Conservation (phyloP, 306 rosid genomes). For the Vigna hirtella region DNA sequence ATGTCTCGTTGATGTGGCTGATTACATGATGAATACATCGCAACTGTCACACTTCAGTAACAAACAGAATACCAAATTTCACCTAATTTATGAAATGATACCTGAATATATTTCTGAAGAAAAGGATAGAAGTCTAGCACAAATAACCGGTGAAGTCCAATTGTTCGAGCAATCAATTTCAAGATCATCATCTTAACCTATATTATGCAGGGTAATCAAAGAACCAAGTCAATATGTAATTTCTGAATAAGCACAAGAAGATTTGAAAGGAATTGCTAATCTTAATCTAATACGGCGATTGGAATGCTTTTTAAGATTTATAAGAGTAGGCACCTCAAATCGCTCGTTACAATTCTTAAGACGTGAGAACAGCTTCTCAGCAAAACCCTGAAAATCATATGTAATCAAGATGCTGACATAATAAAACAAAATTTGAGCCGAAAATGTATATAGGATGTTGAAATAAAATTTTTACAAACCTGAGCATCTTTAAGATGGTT, state of each 20-base stretch:
- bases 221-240: conserved; percentile 39
- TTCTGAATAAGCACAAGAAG: conserved; percentile 19
- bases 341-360: conserved; percentile 70
- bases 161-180: conserved; percentile 83
- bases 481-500: conserved; percentile 87
- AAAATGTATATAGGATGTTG: conserved; percentile 1
- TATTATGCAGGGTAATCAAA: conserved; percentile 40
- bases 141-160: conserved; percentile 86
- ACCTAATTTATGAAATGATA: conserved; percentile 47
- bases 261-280: conserved; percentile 14
- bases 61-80: conserved; percentile 37
- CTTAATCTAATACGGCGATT: background rate
- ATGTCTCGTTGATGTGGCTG: conserved; percentile 93
- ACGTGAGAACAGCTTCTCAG: conserved; percentile 80
- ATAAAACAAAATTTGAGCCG: conserved; percentile 28
- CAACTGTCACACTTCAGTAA: conserved; percentile 39
- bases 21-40: conserved; percentile 48
- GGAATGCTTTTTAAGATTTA: conserved; percentile 14
- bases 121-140: conserved; percentile 71
- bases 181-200: conserved; percentile 92
- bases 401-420: conserved; percentile 34
- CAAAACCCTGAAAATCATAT: conserved; percentile 73
- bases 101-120: conserved; percentile 81
- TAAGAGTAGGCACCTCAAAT: conserved; percentile 69
- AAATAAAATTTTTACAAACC: conserved; percentile 55